These are phyloP conservation scores for Pogostemon cablin DNA, from an alignment of 257 asterid species.

Conservation along the genomic window DNA sequence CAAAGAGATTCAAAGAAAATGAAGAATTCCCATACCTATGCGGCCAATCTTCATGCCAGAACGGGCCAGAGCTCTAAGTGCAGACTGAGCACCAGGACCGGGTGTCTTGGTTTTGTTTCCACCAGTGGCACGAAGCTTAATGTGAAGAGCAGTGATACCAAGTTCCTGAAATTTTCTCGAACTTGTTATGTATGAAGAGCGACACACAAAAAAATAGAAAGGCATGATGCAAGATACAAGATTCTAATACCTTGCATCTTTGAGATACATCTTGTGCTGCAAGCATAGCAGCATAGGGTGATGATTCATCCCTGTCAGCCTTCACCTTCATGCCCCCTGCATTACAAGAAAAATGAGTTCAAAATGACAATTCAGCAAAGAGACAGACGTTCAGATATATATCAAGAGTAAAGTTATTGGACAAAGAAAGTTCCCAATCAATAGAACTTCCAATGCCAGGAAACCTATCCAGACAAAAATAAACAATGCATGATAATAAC, in stretches of 20 bases:
- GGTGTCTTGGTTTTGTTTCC: conserved; percentile 96
- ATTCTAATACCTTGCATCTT: conserved; percentile 75
- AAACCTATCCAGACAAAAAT: too few relatives aligned
- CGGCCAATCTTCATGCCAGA: conserved; percentile 97
- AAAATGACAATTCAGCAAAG: not conserved
- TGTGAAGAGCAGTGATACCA: conserved; percentile 85
- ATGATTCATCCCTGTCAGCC: conserved; percentile 94
- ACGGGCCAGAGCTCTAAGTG: conserved; percentile 93
- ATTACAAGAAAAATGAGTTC: not conserved
- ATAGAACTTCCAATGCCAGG: too few relatives aligned
- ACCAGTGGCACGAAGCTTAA: conserved; percentile 91
- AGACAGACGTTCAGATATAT: not conserved
- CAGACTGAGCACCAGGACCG: conserved; percentile 96
- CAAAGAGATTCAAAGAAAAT: not conserved
- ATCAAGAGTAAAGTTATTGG: not conserved
- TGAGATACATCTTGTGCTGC: conserved; percentile 88
- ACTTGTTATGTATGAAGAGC: not conserved
- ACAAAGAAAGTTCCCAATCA: not conserved
- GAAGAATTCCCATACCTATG: conserved; percentile 49
- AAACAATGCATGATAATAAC: too few relatives aligned
- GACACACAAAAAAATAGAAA: not conserved
- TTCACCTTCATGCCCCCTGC: conserved; percentile 93
- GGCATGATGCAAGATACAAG: not conserved
- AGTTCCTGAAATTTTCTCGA: conserved; percentile 54
- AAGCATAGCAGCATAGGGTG: conserved; percentile 98